Evolutionary conservation across 768 basidiomycete genomes (phyloP).

Genomic region (Boletus reticulatus): DNA sequence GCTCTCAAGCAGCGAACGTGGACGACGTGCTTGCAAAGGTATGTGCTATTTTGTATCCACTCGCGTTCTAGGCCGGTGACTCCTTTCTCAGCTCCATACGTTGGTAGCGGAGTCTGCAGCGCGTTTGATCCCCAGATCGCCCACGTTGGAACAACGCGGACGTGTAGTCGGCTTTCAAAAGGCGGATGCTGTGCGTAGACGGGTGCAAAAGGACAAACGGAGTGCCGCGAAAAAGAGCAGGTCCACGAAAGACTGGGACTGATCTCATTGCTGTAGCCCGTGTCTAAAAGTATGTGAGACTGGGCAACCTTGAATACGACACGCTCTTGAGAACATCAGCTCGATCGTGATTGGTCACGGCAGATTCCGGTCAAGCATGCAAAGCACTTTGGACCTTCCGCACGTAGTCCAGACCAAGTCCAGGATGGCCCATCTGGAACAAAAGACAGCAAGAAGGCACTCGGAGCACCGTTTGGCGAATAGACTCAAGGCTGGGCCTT

Average conservation of each 20-base stretch:
- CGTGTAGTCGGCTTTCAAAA: slow-evolving; percentile 26
- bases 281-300: background rate
- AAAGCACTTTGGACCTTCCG: too few relatives aligned
- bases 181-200: slow-evolving; percentile 18
- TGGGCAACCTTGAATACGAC: too few relatives aligned
- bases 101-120: slow-evolving; percentile 25
- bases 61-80: background rate
- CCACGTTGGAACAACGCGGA: slow-evolving; percentile 24
- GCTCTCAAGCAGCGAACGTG: slow-evolving; percentile 78
- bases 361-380: too few relatives aligned
- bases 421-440: too few relatives aligned
- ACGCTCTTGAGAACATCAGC: too few relatives aligned
- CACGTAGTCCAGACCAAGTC: too few relatives aligned
- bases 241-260: slow-evolving; percentile 29
- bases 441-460: background rate
- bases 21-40: slow-evolving; percentile 73
- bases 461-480: background rate
- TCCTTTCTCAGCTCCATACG: slow-evolving; percentile 23
- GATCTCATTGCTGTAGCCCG: background rate
- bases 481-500: background rate
- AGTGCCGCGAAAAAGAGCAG: slow-evolving; percentile 28
- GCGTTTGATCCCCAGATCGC: slow-evolving; percentile 19
- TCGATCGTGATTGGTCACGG: too few relatives aligned
- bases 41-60: background rate
- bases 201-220: slow-evolving; percentile 25